Percentiles rank a stretch among this genome's conserved stretches.
Evolutionary conservation across 2,329 filamentous ascomycete genomes (phyloP).

Genomic region (Phialophora expanda): DNA sequence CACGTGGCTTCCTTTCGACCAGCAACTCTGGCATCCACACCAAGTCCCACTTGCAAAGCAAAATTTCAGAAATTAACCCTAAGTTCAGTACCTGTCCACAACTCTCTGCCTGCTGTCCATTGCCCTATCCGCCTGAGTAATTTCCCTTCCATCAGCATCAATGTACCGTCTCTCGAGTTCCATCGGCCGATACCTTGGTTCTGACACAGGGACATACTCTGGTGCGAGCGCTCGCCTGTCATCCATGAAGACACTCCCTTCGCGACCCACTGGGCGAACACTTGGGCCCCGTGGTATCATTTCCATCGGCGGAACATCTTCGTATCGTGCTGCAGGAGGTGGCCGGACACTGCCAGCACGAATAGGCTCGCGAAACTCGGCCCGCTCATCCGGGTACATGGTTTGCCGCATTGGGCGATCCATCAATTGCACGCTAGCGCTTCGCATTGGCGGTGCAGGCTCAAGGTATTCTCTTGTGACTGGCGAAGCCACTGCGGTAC

Average conservation of each 20-base stretch:
- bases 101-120: constrained; percentile 33
- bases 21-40: constrained; percentile 6
- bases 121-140: constrained; percentile 27
- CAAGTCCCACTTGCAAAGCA: not conserved
- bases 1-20: constrained; percentile 13
- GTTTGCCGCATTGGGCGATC: constrained; percentile 48
- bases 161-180: constrained; percentile 36
- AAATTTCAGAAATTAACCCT: not conserved
- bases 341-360: constrained; percentile 66
- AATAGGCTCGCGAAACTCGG: constrained; percentile 62
- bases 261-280: constrained; percentile 50
- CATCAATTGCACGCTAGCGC: constrained; percentile 50
- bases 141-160: constrained; percentile 36
- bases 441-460: constrained; percentile 42
- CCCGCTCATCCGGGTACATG: constrained; percentile 67
- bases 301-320: constrained; percentile 46
- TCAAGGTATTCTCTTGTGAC: constrained; percentile 40
- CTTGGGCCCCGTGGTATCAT: constrained; percentile 50
- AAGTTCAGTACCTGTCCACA: constrained; percentile 36
- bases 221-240: constrained; percentile 31
- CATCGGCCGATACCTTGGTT: constrained; percentile 36
- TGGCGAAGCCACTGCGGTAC: constrained; percentile 27
- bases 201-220: constrained; percentile 34
- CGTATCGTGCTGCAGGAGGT: constrained; percentile 55
- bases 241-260: constrained; percentile 48